Conservation (phyloP, 176 grass and related monocot species). For the Phyllostachys edulis region DNA sequence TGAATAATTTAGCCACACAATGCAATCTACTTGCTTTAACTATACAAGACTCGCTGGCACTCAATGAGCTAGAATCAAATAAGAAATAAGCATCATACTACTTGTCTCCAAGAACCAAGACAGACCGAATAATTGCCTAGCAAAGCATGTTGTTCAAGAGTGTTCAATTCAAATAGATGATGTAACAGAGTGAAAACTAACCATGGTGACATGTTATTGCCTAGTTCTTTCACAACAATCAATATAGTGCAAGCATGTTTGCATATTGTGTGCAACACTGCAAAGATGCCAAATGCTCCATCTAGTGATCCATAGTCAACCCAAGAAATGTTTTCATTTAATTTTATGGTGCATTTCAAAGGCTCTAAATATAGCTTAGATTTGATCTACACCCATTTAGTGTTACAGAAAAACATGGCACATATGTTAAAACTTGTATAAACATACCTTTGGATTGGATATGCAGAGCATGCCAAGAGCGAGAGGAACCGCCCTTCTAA, state of each 20-base stretch:
- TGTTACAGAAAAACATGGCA: background rate
- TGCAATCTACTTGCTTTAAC: background rate
- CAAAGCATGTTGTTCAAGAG: background rate
- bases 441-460: conserved; percentile 84
- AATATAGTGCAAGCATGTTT: background rate
- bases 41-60: background rate
- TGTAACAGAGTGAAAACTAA: background rate
- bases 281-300: background rate
- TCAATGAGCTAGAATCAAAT: conserved; percentile 14
- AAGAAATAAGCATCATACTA: background rate
- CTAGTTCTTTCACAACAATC: background rate
- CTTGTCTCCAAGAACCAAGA: background rate
- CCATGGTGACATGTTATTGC: background rate
- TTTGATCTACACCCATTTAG: background rate
- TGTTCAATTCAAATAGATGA: background rate
- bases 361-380: background rate
- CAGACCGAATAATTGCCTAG: background rate
- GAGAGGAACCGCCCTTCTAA: conserved; percentile 91
- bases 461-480: conserved; percentile 89
- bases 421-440: conserved; percentile 19
- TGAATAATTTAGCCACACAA: background rate
- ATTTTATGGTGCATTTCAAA: background rate
- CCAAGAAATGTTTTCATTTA: background rate
- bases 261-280: background rate
- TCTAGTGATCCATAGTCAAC: background rate